Conservation (phyloP, 1,139 yeast species). For the Hemisphaericaspora xylofermentans region DNA sequence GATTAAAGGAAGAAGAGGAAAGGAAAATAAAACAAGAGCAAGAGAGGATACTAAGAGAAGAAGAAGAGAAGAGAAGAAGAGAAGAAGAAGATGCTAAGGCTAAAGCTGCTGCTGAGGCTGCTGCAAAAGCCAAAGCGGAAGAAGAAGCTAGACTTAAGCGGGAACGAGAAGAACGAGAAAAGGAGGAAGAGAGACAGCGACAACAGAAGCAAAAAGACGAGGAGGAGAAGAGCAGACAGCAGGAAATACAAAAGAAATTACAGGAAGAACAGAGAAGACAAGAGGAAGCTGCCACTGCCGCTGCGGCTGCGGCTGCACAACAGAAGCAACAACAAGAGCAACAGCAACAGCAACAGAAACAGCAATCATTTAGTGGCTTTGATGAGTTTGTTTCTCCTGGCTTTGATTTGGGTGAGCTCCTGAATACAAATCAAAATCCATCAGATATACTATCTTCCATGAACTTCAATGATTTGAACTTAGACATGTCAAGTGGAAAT, state of each 20-base stretch:
- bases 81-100: constrained; percentile 19
- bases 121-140: constrained; percentile 17
- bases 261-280: constrained; percentile 8
- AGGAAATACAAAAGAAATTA: constrained; percentile 8
- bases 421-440: constrained; percentile 26
- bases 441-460: constrained; percentile 39
- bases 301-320: constrained; percentile 4
- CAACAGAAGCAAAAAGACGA: constrained; percentile 15
- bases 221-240: constrained; percentile 11
- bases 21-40: constrained; percentile 20
- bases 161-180: constrained; percentile 20
- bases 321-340: constrained; percentile 6
- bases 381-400: constrained; percentile 13
- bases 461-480: constrained; percentile 22
- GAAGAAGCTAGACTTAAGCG: constrained; percentile 20
- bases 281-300: constrained; percentile 1
- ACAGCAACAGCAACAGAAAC: constrained; percentile 8
- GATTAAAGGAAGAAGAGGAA: constrained; percentile 23
- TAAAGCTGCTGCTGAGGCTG: constrained; percentile 18
- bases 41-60: constrained; percentile 7
- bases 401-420: constrained; percentile 18
- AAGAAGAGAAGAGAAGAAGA: constrained; percentile 21
- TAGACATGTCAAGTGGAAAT: constrained; percentile 12
- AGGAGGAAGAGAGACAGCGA: constrained; percentile 14
- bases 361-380: constrained; percentile 12